Evolutionary conservation across 164 flowering plant species (phyloP), one percentile per base, ranked within the genome.

Genomic region (Aristolochia californica): DNA sequence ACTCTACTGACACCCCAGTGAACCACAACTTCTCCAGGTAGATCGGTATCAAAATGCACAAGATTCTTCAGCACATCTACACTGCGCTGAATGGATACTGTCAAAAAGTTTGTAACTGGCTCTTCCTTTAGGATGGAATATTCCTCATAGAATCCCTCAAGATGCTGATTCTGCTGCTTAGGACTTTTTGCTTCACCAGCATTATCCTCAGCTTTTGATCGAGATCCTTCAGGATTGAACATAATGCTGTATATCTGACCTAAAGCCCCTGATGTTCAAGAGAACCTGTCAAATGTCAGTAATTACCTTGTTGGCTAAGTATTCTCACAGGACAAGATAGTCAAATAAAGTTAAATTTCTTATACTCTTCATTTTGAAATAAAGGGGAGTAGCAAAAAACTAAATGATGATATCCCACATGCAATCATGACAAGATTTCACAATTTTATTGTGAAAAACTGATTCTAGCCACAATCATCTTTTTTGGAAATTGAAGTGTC

Each of bases 1-100:
- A 76, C 80, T 73, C 78, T 79, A 74, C 84, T 85, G 54, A 84
- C 81, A 62, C 97, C 97, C 99, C 99, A 93, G 70, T 93, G 99
- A 69, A 89, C 71, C 64, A 87, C 61, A 59, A 89, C 82, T 77
- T 83, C 76, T 69, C 86, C 95, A 57, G 86, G 80, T 57, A 85
- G 60, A 82, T 89, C 97, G 25, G 96, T 87, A 57, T 93, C 95
- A 23, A 93, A 48, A 63, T 61, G 64, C 58, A 87, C 61, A 64
- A 84, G 66, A 70, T 68, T 71, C 56, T 77, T 85, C 43, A 74
- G 70, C 44, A 71, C 77, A 68, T 83, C 75, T 3, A 70, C 67
- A 68, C 81, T 75, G 51, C 78, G 78, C 34, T 56, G 77, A 27
- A 84, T 88, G 68, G 85, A 74, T 61, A 87, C 80, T 50, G 45